These are phyloP conservation scores for Boletales sp. DNA, from an alignment of 768 basidiomycete genomes.

Conservation along the genomic window DNA sequence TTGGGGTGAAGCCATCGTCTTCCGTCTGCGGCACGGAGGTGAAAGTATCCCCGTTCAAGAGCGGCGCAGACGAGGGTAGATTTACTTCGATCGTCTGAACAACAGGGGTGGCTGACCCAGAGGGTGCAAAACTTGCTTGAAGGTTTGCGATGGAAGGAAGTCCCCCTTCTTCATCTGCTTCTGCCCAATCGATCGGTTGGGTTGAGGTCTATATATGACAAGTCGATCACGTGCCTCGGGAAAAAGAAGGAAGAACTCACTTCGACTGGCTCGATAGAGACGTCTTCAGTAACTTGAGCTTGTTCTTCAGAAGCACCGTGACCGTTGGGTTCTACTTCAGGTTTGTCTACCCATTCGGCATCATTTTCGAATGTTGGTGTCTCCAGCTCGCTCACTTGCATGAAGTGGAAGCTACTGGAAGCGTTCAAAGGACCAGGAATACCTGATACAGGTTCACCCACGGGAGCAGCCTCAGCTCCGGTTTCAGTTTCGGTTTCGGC, in stretches of 20 bases:
- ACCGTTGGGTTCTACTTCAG: slow-evolving; percentile 31
- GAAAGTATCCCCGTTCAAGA: slow-evolving; percentile 19
- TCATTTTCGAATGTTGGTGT: slow-evolving; percentile 46
- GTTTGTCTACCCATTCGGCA: slow-evolving; percentile 55
- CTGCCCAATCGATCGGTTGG: slow-evolving; percentile 73
- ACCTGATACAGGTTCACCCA: slow-evolving; percentile 35
- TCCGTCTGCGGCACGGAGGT: slow-evolving; percentile 31
- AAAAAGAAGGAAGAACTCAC: slow-evolving; percentile 26
- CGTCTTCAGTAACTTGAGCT: slow-evolving; percentile 7
- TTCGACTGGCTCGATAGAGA: slow-evolving; percentile 18
- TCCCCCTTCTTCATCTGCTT: slow-evolving; percentile 69
- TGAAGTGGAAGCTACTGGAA: slow-evolving; percentile 70
- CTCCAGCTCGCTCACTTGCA: slow-evolving; percentile 80
- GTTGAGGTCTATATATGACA: slow-evolving; percentile 13
- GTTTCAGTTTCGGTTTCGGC: slow-evolving; percentile 15
- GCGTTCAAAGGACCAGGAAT: slow-evolving; percentile 36
- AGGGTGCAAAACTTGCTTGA: slow-evolving; percentile 74
- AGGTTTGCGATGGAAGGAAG: slow-evolving; percentile 75
- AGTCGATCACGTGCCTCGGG: neutral
- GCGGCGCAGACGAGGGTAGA: slow-evolving; percentile 18
- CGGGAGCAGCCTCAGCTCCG: slow-evolving; percentile 29
- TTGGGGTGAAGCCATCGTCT: slow-evolving; percentile 62
- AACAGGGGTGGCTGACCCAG: slow-evolving; percentile 64
- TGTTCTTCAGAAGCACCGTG: slow-evolving; percentile 18
- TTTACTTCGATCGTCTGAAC: slow-evolving; percentile 35